These are phyloP conservation scores for Colletotrichum sublineola DNA, from an alignment of 2,329 filamentous ascomycete species.

Conservation along the genomic window DNA sequence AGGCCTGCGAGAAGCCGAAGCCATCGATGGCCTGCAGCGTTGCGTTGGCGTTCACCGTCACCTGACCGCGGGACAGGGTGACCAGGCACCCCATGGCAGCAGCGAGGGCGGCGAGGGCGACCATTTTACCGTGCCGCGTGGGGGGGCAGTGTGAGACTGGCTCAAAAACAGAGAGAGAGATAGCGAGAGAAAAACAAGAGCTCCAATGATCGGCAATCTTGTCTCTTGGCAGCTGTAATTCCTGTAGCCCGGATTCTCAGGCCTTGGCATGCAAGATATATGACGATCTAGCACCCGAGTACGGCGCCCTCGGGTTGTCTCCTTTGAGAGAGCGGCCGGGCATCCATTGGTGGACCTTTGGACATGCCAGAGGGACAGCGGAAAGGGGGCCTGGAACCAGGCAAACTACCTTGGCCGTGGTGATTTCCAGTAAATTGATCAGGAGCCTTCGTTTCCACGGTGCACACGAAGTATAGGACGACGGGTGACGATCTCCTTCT, in stretches of 20 bases:
- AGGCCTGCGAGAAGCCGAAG: conserved; percentile 64
- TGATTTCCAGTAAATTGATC: conserved; percentile 1
- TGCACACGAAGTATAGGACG: neutral
- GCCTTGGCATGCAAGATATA: neutral
- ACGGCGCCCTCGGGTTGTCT: neutral
- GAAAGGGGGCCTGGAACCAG: neutral
- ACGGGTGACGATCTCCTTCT: neutral
- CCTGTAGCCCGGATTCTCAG: too few species aligned
- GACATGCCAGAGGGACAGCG: neutral
- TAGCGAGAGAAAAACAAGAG: neutral
- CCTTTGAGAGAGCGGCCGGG: neutral
- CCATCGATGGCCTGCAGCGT: conserved; percentile 58
- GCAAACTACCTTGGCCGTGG: neutral
- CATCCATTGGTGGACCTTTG: neutral
- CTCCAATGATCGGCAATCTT: neutral
- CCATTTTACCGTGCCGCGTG: neutral
- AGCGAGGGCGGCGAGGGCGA: neutral
- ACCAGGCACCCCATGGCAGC: neutral
- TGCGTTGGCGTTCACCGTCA: conserved; percentile 48
- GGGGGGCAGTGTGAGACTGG: neutral
- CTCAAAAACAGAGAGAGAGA: neutral
- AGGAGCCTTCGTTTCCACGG: neutral
- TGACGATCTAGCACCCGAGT: neutral
- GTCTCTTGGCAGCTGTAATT: neutral
- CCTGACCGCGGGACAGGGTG: conserved; percentile 44